phyloP scores from a whole-genome alignment of 2,329 filamentous ascomycete genomes.

The Dactylonectria macrodidyma region DNA sequence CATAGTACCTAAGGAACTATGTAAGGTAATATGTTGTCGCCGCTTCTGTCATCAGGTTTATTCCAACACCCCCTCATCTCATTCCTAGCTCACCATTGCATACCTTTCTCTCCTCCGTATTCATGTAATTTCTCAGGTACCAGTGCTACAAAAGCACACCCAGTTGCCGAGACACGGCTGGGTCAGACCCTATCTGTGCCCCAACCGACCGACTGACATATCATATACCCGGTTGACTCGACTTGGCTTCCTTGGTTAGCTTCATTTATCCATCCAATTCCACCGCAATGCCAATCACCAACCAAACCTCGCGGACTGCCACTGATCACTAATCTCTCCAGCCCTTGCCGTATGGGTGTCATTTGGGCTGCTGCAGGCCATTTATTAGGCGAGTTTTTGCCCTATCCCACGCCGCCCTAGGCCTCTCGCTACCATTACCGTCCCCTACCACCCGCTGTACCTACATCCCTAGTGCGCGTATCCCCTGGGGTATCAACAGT shows the following conservation, averaged over 20 bases:
- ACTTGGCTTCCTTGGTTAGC: slow-evolving; percentile 11
- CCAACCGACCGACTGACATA: background rate
- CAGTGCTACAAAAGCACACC: background rate
- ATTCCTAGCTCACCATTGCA: background rate
- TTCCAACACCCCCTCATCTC: background rate
- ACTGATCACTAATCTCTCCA: slow-evolving; percentile 38
- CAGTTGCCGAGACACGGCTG: slow-evolving; percentile 9
- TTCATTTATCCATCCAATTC: slow-evolving; percentile 8
- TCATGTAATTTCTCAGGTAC: background rate
- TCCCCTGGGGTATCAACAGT: background rate
- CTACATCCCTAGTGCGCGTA: slow-evolving; percentile 11
- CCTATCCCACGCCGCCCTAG: slow-evolving; percentile 17
- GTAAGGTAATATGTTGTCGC: no score
- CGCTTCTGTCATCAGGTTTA: background rate
- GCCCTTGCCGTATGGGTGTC: slow-evolving; percentile 13
- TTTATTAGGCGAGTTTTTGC: slow-evolving; percentile 20
- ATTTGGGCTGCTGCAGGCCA: slow-evolving; percentile 15
- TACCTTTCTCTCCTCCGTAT: background rate
- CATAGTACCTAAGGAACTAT: no score
- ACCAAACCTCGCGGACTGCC: slow-evolving; percentile 25
- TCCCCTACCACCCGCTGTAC: slow-evolving; percentile 16
- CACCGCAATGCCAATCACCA: slow-evolving; percentile 24
- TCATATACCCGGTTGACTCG: slow-evolving; percentile 6
- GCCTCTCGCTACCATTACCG: slow-evolving; percentile 12
- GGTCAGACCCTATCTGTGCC: slow-evolving; percentile 14